Conservation (phyloP, 2,329 filamentous ascomycete genomes). For the Microsporum canis region DNA sequence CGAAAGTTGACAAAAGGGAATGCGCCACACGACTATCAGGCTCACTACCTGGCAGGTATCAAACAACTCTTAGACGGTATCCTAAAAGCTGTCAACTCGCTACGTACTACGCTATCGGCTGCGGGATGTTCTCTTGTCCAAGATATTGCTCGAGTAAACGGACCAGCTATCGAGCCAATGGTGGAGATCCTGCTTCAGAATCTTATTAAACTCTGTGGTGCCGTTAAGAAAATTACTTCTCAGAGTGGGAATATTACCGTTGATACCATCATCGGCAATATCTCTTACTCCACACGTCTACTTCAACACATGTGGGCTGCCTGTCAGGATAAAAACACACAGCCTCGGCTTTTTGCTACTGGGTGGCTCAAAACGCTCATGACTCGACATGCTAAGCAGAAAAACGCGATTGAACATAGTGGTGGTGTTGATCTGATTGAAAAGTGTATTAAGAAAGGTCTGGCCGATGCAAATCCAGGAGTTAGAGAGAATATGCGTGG, state of each 20-base stretch:
- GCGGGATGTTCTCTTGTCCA: conserved; percentile 76
- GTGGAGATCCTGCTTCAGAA: conserved; percentile 82
- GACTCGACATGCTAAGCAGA: conserved; percentile 63
- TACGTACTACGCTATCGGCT: conserved; percentile 81
- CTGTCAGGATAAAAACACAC: conserved; percentile 85
- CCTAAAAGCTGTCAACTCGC: conserved; percentile 68
- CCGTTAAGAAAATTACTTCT: conserved; percentile 85
- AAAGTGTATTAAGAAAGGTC: conserved; percentile 77
- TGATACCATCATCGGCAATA: conserved; percentile 66
- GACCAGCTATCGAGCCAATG: conserved; percentile 72
- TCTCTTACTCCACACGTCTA: conserved; percentile 67
- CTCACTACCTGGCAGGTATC: conserved; percentile 57
- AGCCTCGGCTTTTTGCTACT: conserved; percentile 65
- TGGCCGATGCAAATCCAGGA: conserved; percentile 79
- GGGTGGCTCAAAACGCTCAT: conserved; percentile 78
- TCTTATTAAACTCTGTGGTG: conserved; percentile 77
- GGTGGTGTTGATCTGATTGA: conserved; percentile 75
- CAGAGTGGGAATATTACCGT: conserved; percentile 72
- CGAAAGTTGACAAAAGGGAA: conserved; percentile 75
- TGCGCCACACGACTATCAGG: conserved; percentile 62
- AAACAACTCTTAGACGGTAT: conserved; percentile 75
- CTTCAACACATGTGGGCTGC: conserved; percentile 77
- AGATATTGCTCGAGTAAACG: conserved; percentile 66
- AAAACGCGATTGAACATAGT: conserved; percentile 68
- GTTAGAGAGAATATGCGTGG: conserved; percentile 77